Percentiles rank a stretch among this genome's conserved stretches.
phyloP scores from a whole-genome alignment of 2,329 filamentous ascomycete species.

The Colletotrichum coccodes region DNA sequence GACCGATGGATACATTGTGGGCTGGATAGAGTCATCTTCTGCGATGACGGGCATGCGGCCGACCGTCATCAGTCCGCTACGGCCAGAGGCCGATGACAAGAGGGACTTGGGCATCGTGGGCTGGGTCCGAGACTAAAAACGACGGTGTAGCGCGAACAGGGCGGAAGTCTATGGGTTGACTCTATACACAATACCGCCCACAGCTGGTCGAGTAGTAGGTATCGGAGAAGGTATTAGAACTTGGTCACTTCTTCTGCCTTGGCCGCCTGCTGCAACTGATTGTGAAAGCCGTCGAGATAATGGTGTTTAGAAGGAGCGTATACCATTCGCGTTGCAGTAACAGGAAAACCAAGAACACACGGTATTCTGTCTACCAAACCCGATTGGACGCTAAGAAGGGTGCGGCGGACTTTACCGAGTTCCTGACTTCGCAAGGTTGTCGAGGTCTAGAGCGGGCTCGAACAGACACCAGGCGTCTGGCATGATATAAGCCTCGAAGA shows the following conservation, averaged over 20 bases:
- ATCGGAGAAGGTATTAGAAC: not conserved
- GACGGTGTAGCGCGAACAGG: no score
- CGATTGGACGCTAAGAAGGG: not conserved
- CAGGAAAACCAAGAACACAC: not conserved
- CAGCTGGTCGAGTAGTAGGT: no score
- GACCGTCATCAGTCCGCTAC: slow-evolving; percentile 39
- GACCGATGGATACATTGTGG: not conserved
- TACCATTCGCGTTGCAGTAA: not conserved
- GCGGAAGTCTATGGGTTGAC: no score
- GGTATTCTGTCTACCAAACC: not conserved
- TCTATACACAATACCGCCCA: not conserved
- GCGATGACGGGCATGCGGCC: slow-evolving; percentile 49
- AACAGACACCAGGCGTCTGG: not conserved
- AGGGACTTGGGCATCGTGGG: slow-evolving; percentile 33
- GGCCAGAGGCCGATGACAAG: slow-evolving; percentile 31
- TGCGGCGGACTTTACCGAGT: not conserved
- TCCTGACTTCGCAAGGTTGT: not conserved
- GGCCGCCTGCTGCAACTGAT: not conserved
- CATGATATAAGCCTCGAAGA: slow-evolving; percentile 16
- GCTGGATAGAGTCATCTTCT: slow-evolving; percentile 42
- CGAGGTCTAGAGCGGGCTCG: not conserved
- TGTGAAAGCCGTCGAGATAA: not conserved
- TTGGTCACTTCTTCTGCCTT: not conserved
- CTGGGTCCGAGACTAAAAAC: no score
- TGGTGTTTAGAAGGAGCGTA: not conserved